phyloP scores from a whole-genome alignment of 495 filamentous ascomycete species.

The Geopyxis carbonaria region DNA sequence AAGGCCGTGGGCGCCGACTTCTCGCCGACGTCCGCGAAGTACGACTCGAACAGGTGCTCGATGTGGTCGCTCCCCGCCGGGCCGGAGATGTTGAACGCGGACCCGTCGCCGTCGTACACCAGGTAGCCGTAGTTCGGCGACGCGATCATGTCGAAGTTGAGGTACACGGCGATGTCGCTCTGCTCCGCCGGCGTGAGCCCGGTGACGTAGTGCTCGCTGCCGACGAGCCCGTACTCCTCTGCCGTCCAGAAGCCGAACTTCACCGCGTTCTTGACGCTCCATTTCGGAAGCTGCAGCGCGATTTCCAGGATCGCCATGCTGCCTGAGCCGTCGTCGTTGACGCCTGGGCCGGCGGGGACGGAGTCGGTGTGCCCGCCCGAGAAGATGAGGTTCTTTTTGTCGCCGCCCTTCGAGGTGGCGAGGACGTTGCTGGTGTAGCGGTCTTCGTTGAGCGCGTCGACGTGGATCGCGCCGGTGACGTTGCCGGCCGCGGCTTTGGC shows the following conservation, averaged over 20 bases:
- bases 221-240: constrained; percentile 40
- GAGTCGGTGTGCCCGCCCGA: constrained; percentile 55
- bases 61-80: constrained; percentile 46
- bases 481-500: constrained; percentile 27
- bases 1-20: constrained; percentile 38
- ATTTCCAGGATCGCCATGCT: constrained; percentile 45
- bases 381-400: constrained; percentile 45
- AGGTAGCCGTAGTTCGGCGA: constrained; percentile 50
- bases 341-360: constrained; percentile 43
- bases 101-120: constrained; percentile 57
- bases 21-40: constrained; percentile 32
- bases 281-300: constrained; percentile 42
- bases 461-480: constrained; percentile 17
- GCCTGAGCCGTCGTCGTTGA: constrained; percentile 56
- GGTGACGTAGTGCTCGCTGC: constrained; percentile 43
- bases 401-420: constrained; percentile 46
- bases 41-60: constrained; percentile 46
- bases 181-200: constrained; percentile 32
- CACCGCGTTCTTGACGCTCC: constrained; percentile 45
- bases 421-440: constrained; percentile 48
- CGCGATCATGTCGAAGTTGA: constrained; percentile 70
- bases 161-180: constrained; percentile 44
- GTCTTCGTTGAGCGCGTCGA: constrained; percentile 31
- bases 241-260: constrained; percentile 55
- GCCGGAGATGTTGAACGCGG: constrained; percentile 41